Conservation (phyloP, 2,329 filamentous ascomycete species). For the Chaetomium sp. region DNA sequence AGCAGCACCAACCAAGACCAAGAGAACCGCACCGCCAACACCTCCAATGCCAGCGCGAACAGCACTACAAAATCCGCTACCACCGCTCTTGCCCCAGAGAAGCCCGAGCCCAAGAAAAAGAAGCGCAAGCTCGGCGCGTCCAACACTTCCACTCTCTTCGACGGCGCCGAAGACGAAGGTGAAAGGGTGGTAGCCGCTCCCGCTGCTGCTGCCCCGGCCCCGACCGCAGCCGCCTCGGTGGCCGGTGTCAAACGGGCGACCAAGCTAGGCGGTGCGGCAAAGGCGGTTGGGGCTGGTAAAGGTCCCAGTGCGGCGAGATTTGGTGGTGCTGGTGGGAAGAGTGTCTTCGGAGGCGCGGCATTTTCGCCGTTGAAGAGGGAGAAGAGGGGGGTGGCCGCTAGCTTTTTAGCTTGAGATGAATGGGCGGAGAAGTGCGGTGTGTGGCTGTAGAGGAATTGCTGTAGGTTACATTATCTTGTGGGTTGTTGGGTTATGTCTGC, state of each 20-base stretch:
- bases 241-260: slow-evolving; percentile 15
- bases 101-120: slow-evolving; percentile 51
- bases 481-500: not conserved
- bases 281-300: not conserved
- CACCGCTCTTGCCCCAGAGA: slow-evolving; percentile 10
- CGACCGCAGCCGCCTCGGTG: slow-evolving; percentile 18
- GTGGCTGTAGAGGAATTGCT: not conserved
- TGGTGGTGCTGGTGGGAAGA: slow-evolving; percentile 36
- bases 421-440: not conserved
- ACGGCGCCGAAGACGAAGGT: slow-evolving; percentile 55
- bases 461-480: not conserved
- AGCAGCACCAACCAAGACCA: slow-evolving; percentile 22
- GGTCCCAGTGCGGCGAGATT: slow-evolving; percentile 25
- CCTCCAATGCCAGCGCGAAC: slow-evolving; percentile 18
- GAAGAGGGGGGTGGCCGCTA: slow-evolving; percentile 54
- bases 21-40: slow-evolving; percentile 33
- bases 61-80: slow-evolving; percentile 7
- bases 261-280: slow-evolving; percentile 19
- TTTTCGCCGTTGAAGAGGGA: slow-evolving; percentile 73
- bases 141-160: slow-evolving; percentile 63
- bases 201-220: slow-evolving; percentile 2
- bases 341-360: slow-evolving; percentile 43
- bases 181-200: slow-evolving; percentile 22
- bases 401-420: slow-evolving; percentile 41
- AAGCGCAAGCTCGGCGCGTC: slow-evolving; percentile 66